phyloP scores from a whole-genome alignment of 1,284 basidiomycete genomes.

The Microbotryum scabiosae region DNA sequence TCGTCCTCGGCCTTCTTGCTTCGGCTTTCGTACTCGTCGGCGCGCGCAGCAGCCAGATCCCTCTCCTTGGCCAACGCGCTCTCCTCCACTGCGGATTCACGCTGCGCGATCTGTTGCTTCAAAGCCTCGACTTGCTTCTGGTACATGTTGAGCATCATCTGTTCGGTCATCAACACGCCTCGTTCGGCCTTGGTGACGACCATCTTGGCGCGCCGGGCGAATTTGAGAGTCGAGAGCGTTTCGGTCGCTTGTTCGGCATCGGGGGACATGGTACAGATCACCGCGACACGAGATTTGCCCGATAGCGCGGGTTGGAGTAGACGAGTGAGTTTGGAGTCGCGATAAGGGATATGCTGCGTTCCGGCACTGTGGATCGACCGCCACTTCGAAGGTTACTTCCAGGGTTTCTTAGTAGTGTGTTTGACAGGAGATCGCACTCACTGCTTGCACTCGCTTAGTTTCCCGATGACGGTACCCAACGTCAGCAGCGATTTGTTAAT shows the following conservation, averaged over 20 bases:
- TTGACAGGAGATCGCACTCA: too few species aligned
- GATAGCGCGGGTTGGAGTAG: constrained; percentile 50
- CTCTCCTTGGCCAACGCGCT: not conserved
- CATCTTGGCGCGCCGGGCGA: constrained; percentile 49
- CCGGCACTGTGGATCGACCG: not conserved
- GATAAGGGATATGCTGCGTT: constrained; percentile 47
- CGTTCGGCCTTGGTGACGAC: constrained; percentile 50
- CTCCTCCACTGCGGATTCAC: not conserved
- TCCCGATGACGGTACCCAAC: constrained; percentile 47
- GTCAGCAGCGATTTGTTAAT: constrained; percentile 48
- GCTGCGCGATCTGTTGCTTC: constrained; percentile 33
- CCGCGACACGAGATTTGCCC: constrained; percentile 50
- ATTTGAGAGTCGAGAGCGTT: constrained; percentile 50
- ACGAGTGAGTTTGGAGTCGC: constrained; percentile 48
- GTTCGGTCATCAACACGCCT: constrained; percentile 42
- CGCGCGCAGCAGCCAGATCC: not conserved
- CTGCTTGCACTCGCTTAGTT: constrained; percentile 43
- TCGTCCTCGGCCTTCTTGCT: constrained; percentile 4
- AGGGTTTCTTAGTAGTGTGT: too few species aligned
- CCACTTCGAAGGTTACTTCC: not conserved
- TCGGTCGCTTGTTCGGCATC: constrained; percentile 47
- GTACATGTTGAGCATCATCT: constrained; percentile 42
- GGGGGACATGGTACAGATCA: constrained; percentile 48
- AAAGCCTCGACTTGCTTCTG: constrained; percentile 44
- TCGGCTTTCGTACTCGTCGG: not conserved